phyloP scores from a whole-genome alignment of 2,329 filamentous ascomycete genomes.

The Diplodia seriata region DNA sequence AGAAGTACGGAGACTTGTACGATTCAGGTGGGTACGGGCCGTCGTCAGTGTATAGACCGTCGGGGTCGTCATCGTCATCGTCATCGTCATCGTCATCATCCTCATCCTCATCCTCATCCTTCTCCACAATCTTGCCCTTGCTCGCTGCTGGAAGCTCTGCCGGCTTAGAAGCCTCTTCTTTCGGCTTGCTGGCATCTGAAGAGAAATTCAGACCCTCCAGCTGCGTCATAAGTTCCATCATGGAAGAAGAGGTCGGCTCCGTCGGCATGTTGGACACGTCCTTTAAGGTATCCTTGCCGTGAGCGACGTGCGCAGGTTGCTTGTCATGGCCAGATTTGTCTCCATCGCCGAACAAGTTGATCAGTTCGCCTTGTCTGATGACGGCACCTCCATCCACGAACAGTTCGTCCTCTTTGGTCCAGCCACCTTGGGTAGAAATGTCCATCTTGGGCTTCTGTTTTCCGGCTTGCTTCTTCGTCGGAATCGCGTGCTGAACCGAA shows the following conservation, averaged over 20 bases:
- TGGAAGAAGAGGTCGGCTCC: conserved; percentile 1
- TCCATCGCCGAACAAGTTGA: conserved; percentile 17
- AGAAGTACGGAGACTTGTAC: background rate
- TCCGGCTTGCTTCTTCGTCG: background rate
- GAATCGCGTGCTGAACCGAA: background rate
- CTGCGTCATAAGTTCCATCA: background rate
- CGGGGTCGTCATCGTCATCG: background rate
- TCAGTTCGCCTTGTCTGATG: conserved; percentile 6
- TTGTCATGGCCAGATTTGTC: background rate
- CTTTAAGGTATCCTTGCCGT: background rate
- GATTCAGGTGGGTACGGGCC: conserved; percentile 10
- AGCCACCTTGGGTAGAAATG: background rate
- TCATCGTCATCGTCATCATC: background rate
- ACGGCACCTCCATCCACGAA: conserved; percentile 12
- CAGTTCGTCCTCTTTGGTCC: conserved; percentile 18
- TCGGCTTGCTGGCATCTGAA: background rate
- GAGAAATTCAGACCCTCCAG: background rate
- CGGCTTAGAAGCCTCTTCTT: background rate
- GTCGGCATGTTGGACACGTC: conserved; percentile 19
- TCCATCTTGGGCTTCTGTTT: conserved; percentile 2
- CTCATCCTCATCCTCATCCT: background rate
- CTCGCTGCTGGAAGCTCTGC: background rate
- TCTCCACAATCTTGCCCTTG: background rate
- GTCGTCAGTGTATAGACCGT: conserved; percentile 8
- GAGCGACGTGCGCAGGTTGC: background rate